Conservation (phyloP, 108 stramenopile genomes). For the Epipyxis sp. region DNA sequence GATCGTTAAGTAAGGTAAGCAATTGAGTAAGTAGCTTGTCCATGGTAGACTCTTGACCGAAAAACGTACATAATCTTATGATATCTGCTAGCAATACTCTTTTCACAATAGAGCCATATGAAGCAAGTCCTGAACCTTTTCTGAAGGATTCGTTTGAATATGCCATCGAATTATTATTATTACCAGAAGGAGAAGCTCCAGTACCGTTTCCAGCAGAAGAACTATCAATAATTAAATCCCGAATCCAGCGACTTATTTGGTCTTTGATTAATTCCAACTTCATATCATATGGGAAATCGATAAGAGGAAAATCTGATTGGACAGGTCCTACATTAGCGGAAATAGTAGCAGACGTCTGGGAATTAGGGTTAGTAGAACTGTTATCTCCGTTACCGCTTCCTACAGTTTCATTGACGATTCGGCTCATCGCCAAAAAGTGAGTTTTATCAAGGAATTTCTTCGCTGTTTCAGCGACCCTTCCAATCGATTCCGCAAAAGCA, state of each 20-base stretch:
- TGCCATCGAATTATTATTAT: too few relatives aligned
- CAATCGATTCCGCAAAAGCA: conserved; percentile 75
- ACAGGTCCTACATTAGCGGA: too few relatives aligned
- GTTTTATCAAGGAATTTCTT: conserved; percentile 79
- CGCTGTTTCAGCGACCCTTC: conserved; percentile 73
- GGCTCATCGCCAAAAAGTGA: conserved; percentile 48
- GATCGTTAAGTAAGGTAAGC: conserved; percentile 85
- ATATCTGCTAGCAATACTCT: conserved; percentile 74
- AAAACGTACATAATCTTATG: conserved; percentile 79
- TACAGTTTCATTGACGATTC: conserved; percentile 61
- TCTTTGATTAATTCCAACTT: conserved; percentile 72
- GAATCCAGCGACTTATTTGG: conserved; percentile 73
- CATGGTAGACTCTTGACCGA: conserved; percentile 76
- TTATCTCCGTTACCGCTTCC: conserved; percentile 60
- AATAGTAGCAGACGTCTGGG: background rate
- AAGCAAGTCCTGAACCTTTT: background rate
- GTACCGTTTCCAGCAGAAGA: background rate
- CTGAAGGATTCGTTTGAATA: too few relatives aligned
- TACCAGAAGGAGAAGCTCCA: too few relatives aligned
- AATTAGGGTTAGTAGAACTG: background rate
- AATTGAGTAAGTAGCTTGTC: conserved; percentile 81
- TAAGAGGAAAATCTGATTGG: too few relatives aligned
- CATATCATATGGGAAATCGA: conserved; percentile 59
- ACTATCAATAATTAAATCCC: conserved; percentile 73
- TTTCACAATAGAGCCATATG: conserved; percentile 61